Conservation (phyloP, 2,329 filamentous ascomycete species). For the Colletotrichum cordylinicola region DNA sequence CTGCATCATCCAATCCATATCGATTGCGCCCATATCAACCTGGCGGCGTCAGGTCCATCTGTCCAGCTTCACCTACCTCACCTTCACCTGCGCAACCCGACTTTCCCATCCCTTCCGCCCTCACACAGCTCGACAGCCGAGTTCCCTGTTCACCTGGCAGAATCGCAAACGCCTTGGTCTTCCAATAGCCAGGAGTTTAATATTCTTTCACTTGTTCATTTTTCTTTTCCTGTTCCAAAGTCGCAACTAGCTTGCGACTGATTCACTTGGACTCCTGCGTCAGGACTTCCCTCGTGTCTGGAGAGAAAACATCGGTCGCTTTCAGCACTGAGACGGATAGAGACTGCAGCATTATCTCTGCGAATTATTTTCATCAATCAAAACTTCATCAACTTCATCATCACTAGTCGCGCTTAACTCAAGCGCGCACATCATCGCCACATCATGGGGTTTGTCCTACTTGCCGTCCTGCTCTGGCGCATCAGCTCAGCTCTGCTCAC, state of each 20-base stretch:
- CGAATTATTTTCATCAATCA: background rate
- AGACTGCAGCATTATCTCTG: background rate
- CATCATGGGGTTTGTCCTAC: slow-evolving; percentile 34
- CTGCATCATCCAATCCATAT: slow-evolving; percentile 19
- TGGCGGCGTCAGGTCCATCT: background rate
- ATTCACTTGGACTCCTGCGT: slow-evolving; percentile 12
- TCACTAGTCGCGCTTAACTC: background rate
- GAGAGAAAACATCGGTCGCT: background rate
- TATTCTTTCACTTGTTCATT: slow-evolving; percentile 21
- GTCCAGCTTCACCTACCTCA: slow-evolving; percentile 17
- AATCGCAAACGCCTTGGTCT: slow-evolving; percentile 12
- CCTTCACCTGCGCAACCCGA: background rate
- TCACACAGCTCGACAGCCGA: slow-evolving; percentile 26
- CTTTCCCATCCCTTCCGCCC: slow-evolving; percentile 4
- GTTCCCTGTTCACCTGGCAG: slow-evolving; percentile 25
- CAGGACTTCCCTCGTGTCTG: slow-evolving; percentile 15
- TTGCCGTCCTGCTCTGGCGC: background rate
- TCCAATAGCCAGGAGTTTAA: slow-evolving; percentile 5
- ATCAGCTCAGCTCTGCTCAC: slow-evolving; percentile 1
- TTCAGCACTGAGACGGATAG: background rate
- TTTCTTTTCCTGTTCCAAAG: slow-evolving; percentile 7
- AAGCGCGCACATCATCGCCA: slow-evolving; percentile 10
- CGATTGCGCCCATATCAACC: slow-evolving; percentile 18
- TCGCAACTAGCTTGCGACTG: slow-evolving; percentile 18
- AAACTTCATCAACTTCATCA: background rate